Conservation (phyloP, 495 filamentous ascomycete species). For the Hyaloscypha bicolor region DNA sequence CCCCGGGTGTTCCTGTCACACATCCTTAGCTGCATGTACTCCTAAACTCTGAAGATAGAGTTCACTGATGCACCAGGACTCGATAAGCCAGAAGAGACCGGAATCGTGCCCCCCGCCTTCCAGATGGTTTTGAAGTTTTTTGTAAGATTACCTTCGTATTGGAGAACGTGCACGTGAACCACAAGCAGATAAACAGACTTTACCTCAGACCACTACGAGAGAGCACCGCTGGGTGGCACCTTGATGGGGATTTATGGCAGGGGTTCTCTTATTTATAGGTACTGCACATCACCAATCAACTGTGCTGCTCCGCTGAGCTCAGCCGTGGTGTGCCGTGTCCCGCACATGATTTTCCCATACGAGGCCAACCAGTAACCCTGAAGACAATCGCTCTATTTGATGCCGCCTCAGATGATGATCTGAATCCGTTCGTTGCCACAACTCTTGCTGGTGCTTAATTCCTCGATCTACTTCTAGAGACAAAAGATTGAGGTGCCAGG, state of each 20-base stretch:
- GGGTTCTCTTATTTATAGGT: not conserved
- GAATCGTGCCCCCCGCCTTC: not conserved
- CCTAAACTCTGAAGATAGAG: too few relatives aligned
- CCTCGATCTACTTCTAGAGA: not conserved
- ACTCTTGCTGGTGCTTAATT: not conserved
- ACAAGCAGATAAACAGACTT: not conserved
- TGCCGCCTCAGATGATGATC: conserved; percentile 1
- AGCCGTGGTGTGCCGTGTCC: not conserved
- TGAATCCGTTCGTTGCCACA: not conserved
- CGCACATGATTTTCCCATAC: not conserved
- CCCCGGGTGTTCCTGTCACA: not conserved
- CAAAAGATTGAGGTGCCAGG: not conserved
- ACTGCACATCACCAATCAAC: not conserved
- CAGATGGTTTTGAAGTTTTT: not conserved
- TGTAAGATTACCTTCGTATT: not conserved
- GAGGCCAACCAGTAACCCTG: too few relatives aligned
- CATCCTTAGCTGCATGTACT: too few relatives aligned
- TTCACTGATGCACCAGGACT: not conserved
- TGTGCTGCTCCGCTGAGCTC: not conserved
- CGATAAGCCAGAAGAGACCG: not conserved
- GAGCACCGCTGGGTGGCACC: not conserved
- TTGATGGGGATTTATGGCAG: not conserved
- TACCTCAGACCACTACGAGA: not conserved
- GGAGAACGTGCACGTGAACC: not conserved
- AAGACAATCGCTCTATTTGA: not conserved